Conservation (phyloP, 805 yeast species). For the Saccharomycopsis microspora region DNA sequence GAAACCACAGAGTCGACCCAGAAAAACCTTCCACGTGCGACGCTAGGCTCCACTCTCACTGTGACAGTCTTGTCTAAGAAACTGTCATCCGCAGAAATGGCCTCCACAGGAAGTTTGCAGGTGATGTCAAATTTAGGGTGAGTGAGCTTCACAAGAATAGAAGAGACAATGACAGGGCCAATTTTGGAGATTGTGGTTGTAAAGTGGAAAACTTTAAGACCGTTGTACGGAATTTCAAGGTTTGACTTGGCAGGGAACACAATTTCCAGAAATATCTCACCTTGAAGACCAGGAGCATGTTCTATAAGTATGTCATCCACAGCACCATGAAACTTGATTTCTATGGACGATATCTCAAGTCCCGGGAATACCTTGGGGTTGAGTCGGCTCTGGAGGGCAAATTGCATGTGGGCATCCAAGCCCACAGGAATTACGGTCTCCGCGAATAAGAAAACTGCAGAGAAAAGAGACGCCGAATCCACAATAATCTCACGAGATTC, state of each 20-base stretch:
- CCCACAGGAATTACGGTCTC: constrained; percentile 17
- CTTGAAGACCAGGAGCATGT: constrained; percentile 11
- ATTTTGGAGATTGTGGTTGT: constrained; percentile 17
- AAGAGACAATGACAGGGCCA: constrained; percentile 20
- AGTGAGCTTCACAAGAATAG: constrained; percentile 7
- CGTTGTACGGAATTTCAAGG: constrained; percentile 1
- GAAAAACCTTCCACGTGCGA: constrained; percentile 3
- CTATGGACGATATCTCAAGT: constrained; percentile 4
- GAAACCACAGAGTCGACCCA: constrained; percentile 5
- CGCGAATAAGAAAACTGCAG: constrained; percentile 19
- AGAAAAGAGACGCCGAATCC: constrained; percentile 10
- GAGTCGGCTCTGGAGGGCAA: constrained; percentile 18
- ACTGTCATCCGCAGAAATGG: constrained; percentile 2
- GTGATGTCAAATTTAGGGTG: constrained; percentile 9
- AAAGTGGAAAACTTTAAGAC: constrained; percentile 11
- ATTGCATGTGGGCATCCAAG: constrained; percentile 21
- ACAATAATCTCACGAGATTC: background rate
- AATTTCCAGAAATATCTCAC: background rate
- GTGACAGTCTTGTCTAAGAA: constrained; percentile 7
- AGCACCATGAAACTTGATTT: constrained; percentile 7
- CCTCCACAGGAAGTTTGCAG: constrained; percentile 11
- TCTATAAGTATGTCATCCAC: constrained; percentile 19
- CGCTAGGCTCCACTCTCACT: constrained; percentile 4
- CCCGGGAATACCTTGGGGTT: constrained; percentile 1
- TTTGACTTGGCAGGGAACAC: constrained; percentile 12